These are phyloP conservation scores for Aechmea fasciata DNA, from an alignment of 176 grass and related monocot species.

Conservation along the genomic window DNA sequence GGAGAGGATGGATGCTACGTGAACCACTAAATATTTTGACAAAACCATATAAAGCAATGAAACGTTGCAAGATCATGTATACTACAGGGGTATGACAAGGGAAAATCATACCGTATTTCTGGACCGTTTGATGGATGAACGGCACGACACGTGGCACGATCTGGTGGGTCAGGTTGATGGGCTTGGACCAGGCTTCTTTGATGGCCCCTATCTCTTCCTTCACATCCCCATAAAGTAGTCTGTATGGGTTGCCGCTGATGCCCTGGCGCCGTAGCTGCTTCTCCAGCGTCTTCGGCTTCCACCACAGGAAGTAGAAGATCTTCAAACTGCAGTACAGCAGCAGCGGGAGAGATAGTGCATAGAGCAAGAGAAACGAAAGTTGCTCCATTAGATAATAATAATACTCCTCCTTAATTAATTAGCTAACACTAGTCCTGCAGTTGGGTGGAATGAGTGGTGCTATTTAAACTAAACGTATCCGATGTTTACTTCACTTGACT, in stretches of 20 bases:
- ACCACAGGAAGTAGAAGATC: slow-evolving; percentile 10
- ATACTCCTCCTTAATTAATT: no score
- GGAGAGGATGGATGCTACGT: no score
- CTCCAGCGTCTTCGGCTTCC: slow-evolving; percentile 12
- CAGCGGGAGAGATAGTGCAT: background rate
- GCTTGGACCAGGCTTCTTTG: slow-evolving; percentile 6
- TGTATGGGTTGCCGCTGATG: slow-evolving; percentile 14
- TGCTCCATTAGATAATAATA: no score
- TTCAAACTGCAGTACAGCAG: background rate
- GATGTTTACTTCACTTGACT: no score
- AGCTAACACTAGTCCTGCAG: no score
- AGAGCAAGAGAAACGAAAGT: background rate
- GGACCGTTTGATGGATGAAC: background rate
- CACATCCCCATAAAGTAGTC: slow-evolving; percentile 2
- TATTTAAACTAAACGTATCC: no score
- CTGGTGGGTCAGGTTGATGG: slow-evolving; percentile 7
- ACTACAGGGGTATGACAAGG: no score
- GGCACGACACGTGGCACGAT: background rate
- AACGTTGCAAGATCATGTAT: background rate
- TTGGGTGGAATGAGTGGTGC: no score
- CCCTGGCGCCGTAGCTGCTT: slow-evolving; percentile 1
- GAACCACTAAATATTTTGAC: no score
- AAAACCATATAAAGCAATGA: background rate
- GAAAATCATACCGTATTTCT: slow-evolving; percentile 3
- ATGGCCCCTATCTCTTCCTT: background rate